phyloP scores from a whole-genome alignment of 345 rosid genomes.

The Citrus australasica region DNA sequence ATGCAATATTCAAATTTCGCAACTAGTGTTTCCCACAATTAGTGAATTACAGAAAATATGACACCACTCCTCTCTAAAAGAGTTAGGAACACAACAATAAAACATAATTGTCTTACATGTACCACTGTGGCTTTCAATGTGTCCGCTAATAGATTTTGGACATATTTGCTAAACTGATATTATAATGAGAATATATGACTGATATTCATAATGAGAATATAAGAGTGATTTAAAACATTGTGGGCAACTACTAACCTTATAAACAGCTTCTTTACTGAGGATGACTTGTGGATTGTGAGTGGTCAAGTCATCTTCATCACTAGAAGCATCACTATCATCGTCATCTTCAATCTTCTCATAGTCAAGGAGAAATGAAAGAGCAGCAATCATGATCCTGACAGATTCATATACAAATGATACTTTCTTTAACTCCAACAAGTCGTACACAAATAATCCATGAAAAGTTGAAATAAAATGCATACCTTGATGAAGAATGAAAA shows the following conservation, averaged over 20 bases:
- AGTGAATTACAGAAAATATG: neutral
- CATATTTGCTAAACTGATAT: neutral
- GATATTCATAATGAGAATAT: neutral
- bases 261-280: conserved; percentile 65
- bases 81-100: neutral
- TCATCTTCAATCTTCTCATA: conserved; percentile 77
- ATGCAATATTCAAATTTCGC: neutral
- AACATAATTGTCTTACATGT: neutral
- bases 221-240: neutral
- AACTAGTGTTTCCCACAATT: neutral
- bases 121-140: neutral
- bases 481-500: conserved; percentile 87
- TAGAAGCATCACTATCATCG: conserved; percentile 65
- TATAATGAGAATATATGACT: neutral
- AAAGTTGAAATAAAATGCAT: conserved; percentile 5
- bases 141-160: neutral
- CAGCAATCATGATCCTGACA: conserved; percentile 77
- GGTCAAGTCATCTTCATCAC: conserved; percentile 65
- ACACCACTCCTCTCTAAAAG: neutral
- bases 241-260: conserved; percentile 54
- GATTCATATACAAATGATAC: neutral
- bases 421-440: conserved; percentile 1
- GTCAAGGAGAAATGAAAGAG: conserved; percentile 81
- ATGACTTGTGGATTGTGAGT: conserved; percentile 37
- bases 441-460: conserved; percentile 1